A percentile compares a stretch with the other conserved stretches of the same genome.
Conservation (phyloP, 192 early-diverging fungal genomes). For the Gigaspora rosea region DNA sequence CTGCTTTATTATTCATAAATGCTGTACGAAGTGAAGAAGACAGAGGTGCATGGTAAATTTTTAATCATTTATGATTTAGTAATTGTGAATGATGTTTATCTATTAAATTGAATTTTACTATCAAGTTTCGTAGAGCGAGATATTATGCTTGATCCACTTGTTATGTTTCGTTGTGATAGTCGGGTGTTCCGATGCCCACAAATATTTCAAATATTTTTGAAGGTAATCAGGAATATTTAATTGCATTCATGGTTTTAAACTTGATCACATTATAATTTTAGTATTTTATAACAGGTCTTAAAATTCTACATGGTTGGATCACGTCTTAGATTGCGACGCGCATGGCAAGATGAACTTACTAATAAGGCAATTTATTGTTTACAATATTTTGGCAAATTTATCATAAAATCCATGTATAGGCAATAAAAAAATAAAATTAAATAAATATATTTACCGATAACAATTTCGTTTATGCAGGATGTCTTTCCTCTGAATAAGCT, state of each 20-base stretch:
- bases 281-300: conserved; percentile 29
- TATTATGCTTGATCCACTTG: conserved; percentile 56
- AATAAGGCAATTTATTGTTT: not conserved
- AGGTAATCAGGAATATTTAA: conserved; percentile 32
- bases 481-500: conserved; percentile 43
- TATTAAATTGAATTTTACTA: not conserved
- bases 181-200: conserved; percentile 55
- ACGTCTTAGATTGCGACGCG: conserved; percentile 36
- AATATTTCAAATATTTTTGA: conserved; percentile 45
- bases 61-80: conserved; percentile 20
- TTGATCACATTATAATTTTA: not conserved
- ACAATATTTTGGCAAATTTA: no score
- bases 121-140: conserved; percentile 1
- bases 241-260: not conserved
- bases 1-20: conserved; percentile 40
- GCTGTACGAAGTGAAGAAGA: conserved; percentile 10
- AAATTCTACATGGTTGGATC: conserved; percentile 45
- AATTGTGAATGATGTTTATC: not conserved
- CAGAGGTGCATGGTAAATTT: not conserved
- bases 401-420: no score
- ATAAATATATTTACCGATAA: not conserved
- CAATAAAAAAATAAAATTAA: no score
- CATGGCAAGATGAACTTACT: not conserved
- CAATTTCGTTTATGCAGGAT: not conserved
- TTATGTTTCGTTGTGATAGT: conserved; percentile 56